phyloP scores from a whole-genome alignment of 2,329 filamentous ascomycete species.

The Curvularia lunata region DNA sequence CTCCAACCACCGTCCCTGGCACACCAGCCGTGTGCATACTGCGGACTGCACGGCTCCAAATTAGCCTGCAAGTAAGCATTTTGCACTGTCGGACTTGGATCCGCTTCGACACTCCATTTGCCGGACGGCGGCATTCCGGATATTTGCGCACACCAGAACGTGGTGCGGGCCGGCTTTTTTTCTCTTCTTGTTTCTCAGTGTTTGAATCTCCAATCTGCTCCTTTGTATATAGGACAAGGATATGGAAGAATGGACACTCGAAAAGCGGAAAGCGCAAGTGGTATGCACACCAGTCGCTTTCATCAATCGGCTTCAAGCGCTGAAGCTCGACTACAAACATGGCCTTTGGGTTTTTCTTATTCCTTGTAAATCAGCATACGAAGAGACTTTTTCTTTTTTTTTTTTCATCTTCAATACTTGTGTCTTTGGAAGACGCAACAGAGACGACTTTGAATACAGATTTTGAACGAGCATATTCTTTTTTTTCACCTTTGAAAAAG shows the following conservation, averaged over 20 bases:
- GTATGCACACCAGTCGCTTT: not conserved
- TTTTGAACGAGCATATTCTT: not conserved
- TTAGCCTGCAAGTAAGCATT: not conserved
- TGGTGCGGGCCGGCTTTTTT: not conserved
- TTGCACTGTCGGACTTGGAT: not conserved
- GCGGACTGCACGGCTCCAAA: not conserved
- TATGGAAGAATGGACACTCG: not conserved
- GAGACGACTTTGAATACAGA: not conserved
- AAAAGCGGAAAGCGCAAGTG: not conserved
- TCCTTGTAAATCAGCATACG: not conserved
- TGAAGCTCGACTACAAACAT: conserved; percentile 33
- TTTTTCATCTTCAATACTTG: not conserved
- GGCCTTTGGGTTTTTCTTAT: not conserved
- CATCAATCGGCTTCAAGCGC: conserved; percentile 41
- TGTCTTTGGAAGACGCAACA: not conserved
- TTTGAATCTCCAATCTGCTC: not conserved
- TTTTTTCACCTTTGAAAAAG: not conserved
- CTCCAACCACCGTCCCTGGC: no score
- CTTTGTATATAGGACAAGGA: not conserved
- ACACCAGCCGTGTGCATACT: not conserved
- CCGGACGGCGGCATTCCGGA: not conserved
- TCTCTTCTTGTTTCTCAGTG: not conserved
- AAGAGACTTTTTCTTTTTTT: not conserved
- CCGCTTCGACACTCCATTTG: not conserved
- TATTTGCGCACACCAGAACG: not conserved